Conservation (phyloP, 176 grass and related monocot species). For the Luzula sylvatica region DNA sequence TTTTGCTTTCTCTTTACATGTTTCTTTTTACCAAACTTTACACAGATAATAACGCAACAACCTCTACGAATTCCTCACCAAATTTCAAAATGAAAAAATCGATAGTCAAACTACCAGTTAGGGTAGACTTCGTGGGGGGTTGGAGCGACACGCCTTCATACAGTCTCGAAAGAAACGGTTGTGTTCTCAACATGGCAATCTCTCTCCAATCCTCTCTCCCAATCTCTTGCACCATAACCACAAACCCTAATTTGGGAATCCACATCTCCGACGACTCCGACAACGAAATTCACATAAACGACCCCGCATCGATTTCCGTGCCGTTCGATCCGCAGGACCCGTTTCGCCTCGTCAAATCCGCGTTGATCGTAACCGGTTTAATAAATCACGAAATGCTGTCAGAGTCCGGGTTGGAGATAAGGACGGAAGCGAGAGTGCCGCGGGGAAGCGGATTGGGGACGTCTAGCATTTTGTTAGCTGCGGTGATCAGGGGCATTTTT, state of each 20-base stretch:
- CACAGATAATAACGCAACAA: conserved; percentile 16
- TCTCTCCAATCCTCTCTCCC: conserved; percentile 65
- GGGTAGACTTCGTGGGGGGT: conserved; percentile 89
- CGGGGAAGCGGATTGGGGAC: conserved; percentile 91
- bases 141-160: conserved; percentile 98
- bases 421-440: conserved; percentile 58
- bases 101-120: conserved; percentile 59
- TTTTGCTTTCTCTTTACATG: not conserved
- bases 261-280: conserved; percentile 54
- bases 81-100: conserved; percentile 32
- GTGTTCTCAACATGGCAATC: conserved; percentile 98
- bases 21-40: conserved; percentile 3
- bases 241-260: conserved; percentile 33
- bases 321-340: conserved; percentile 52
- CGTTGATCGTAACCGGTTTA: conserved; percentile 49
- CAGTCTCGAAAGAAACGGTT: conserved; percentile 88
- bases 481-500: conserved; percentile 72
- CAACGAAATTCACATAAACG: conserved; percentile 38
- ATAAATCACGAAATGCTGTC: conserved; percentile 36
- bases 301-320: conserved; percentile 37
- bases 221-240: conserved; percentile 44
- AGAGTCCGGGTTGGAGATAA: conserved; percentile 51
- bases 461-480: conserved; percentile 77
- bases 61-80: conserved; percentile 20
- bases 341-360: conserved; percentile 87